Percentiles rank a stretch among this genome's conserved stretches.
Evolutionary conservation across 1,139 yeast species (phyloP).

Genomic region (Protomyces macrosporus): DNA sequence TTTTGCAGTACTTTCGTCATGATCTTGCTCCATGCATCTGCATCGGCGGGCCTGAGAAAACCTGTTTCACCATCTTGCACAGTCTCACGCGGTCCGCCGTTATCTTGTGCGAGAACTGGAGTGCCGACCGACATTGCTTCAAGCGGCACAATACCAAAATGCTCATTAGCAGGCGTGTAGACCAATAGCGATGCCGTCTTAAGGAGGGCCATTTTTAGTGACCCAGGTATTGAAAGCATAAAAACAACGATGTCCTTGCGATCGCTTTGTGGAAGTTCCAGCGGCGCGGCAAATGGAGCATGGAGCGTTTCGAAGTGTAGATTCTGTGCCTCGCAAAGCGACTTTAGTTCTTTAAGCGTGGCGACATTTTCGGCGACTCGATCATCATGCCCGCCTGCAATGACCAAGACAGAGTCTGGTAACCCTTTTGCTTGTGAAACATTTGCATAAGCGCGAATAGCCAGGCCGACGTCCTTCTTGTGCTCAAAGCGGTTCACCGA

Average conservation of each 20-base stretch:
- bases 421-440: conserved; percentile 36
- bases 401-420: conserved; percentile 27
- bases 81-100: conserved; percentile 92
- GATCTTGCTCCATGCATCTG: conserved; percentile 58
- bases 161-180: conserved; percentile 89
- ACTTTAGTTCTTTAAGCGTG: conserved; percentile 58
- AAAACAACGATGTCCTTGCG: conserved; percentile 55
- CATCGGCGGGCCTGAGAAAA: conserved; percentile 56
- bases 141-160: conserved; percentile 94
- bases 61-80: conserved; percentile 67
- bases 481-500: conserved; percentile 86
- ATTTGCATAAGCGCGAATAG: conserved; percentile 58
- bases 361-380: conserved; percentile 70
- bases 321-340: conserved; percentile 46
- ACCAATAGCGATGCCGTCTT: conserved; percentile 55
- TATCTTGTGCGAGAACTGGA: conserved; percentile 78
- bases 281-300: conserved; percentile 26
- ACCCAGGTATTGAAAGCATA: conserved; percentile 69
- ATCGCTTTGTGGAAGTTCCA: conserved; percentile 30
- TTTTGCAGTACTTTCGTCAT: conserved; percentile 44
- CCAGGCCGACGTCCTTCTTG: conserved; percentile 75
- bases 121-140: conserved; percentile 84
- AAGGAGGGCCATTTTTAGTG: conserved; percentile 61
- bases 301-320: conserved; percentile 48
- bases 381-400: conserved; percentile 72